Evolutionary conservation across 352 stramenopile genomes (phyloP), one percentile per base, ranked within the genome.

Genomic region (Phytopythium oedochilum): DNA sequence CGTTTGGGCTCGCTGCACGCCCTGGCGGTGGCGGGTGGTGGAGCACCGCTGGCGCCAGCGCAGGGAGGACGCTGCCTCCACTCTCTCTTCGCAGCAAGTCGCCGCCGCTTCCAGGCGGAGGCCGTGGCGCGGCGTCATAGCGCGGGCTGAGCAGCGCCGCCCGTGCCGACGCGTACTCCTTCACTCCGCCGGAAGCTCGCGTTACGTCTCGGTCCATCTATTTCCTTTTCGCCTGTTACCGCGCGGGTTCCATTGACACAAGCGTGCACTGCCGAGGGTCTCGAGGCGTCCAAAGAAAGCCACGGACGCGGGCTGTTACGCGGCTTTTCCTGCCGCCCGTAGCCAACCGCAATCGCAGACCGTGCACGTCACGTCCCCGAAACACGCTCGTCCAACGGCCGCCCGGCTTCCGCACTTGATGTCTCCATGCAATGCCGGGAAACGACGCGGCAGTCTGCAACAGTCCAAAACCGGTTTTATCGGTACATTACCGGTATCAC

Each of bases 1-100:
- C 53, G 28, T 62, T 79, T 11, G 59, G 53, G 26, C 64, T 63
- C 10, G 60, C 60, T 2, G 42, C 46, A 0, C 53, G 57, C 23
- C 54, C 44, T 15, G 53, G 4, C 2, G 54, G 44, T n/a, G 45
- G 45, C 8, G 54, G 12, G 18, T 20, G 49, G 1, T 57, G 53
- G 1, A n/a, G n/a, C n/a, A 28, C 44, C 18, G 64, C 45, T 2
- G 68, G 54, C 22, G 70, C 57, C 0, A 80, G 47, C 4, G 73
- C 63, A 2, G 73, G 73, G 4, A 83, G 66, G 29, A 83, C 61
- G 14, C 68, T 70, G 1, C 66, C 68, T 18, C 66, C 59, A 29
- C 58, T 68, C 23, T 58, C 38, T 15, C 59, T 26, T 4, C 40
- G 22, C 0, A 9, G 38, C 20, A n/a, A 10, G 40, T 46, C 56